These are phyloP conservation scores for Mycena alexandri DNA, from an alignment of 768 basidiomycete genomes.

Conservation along the genomic window DNA sequence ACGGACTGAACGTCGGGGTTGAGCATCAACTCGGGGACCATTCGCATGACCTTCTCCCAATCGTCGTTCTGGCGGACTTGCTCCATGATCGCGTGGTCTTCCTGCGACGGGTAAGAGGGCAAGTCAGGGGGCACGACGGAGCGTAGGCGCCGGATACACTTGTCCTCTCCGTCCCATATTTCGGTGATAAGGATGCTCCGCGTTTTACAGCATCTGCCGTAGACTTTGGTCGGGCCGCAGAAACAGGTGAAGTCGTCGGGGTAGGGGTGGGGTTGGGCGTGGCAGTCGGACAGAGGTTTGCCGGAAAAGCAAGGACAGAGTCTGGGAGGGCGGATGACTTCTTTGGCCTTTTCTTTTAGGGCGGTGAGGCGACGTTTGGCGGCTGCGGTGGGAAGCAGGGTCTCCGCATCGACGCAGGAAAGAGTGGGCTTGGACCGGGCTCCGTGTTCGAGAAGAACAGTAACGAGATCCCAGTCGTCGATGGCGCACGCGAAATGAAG, in stretches of 20 bases:
- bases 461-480: slow-evolving; percentile 38
- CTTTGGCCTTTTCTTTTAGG: slow-evolving; percentile 17
- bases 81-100: slow-evolving; percentile 11
- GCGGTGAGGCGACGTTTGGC: slow-evolving; percentile 19
- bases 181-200: slow-evolving; percentile 30
- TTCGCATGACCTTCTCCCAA: slow-evolving; percentile 7
- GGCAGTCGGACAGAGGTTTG: slow-evolving; percentile 37
- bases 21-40: slow-evolving; percentile 10
- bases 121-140: background rate
- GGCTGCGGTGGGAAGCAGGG: slow-evolving; percentile 13
- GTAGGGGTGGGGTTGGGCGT: slow-evolving; percentile 32
- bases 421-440: slow-evolving; percentile 30
- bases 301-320: slow-evolving; percentile 46
- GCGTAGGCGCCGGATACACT: slow-evolving; percentile 24
- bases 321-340: slow-evolving; percentile 34
- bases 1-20: slow-evolving; percentile 5
- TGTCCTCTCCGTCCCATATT: slow-evolving; percentile 33
- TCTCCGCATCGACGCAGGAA: slow-evolving; percentile 11
- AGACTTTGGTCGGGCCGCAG: slow-evolving; percentile 38
- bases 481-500: slow-evolving; percentile 36
- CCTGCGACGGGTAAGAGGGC: slow-evolving; percentile 14
- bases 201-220: slow-evolving; percentile 39
- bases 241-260: slow-evolving; percentile 41
- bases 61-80: slow-evolving; percentile 3
- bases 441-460: slow-evolving; percentile 38